Evolutionary conservation across 2,329 filamentous ascomycete species (phyloP).

Genomic region (Colletotrichum noveboracense): DNA sequence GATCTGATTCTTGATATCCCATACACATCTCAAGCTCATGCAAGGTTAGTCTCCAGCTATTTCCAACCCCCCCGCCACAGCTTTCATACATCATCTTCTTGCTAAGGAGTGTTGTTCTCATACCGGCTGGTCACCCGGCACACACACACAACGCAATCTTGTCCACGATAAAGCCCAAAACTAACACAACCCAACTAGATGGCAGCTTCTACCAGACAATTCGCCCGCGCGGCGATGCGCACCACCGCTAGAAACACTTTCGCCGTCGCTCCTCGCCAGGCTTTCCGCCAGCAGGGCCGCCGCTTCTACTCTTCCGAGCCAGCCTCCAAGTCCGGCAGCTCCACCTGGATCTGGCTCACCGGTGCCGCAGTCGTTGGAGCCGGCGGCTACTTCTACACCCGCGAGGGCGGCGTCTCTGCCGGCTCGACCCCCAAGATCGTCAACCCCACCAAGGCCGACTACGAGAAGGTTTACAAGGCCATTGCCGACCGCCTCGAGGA

Average conservation of each 20-base stretch:
- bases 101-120: not conserved
- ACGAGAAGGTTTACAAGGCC: slow-evolving; percentile 93
- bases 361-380: slow-evolving; percentile 64
- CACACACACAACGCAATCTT: not conserved
- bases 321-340: slow-evolving; percentile 53
- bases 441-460: slow-evolving; percentile 81
- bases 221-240: slow-evolving; percentile 64
- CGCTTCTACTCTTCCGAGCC: slow-evolving; percentile 81
- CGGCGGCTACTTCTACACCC: slow-evolving; percentile 72
- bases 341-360: slow-evolving; percentile 59
- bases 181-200: slow-evolving; percentile 1
- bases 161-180: not conserved
- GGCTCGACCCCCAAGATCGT: slow-evolving; percentile 56
- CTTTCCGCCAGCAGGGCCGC: slow-evolving; percentile 75
- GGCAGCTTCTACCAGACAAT: slow-evolving; percentile 40
- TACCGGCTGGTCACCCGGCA: not conserved
- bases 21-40: not conserved
- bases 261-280: slow-evolving; percentile 64
- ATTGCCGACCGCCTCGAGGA: slow-evolving; percentile 82
- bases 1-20: not conserved
- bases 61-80: not conserved
- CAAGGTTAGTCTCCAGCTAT: slow-evolving; percentile 2
- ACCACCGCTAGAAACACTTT: slow-evolving; percentile 64
- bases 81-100: slow-evolving; percentile 6
- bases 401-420: slow-evolving; percentile 54